Base-by-base conservation (phyloP, 208 protist species). In the Trypanosomatidae sp. region DNA sequence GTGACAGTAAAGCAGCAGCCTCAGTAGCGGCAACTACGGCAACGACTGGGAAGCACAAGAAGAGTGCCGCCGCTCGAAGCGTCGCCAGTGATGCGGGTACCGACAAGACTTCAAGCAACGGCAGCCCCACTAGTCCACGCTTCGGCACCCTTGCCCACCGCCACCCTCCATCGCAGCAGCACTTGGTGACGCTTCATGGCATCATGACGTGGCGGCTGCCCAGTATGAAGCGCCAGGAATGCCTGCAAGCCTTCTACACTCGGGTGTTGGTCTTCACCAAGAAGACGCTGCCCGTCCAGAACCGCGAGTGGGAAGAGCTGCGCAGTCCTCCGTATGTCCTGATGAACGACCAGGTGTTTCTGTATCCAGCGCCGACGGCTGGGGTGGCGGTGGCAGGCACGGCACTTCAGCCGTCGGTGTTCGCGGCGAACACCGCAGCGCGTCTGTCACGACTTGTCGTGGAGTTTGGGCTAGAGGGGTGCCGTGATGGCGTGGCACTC, bases 381-480 rank as follows among this genome's bases (percentile, higher is more conserved):
- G 28, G 19, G 52, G 36, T 53, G 41, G 15, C 12, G 36, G n/a
- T 59, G 3, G 22, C 49, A 25, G 50, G 28, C 36, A n/a, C 56
- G 3, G 65, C 25, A 7, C 65, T 43, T 33, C 44, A 59, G 41
- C 60, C 52, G 15, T 62, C 79, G 33, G 76, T 77, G 17, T 84
- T 74, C 68, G 15, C 69, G 8, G 69, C 81, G 12, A 78, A 74
- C 49, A 85, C 85, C 2, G 62, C 72, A 12, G 62, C 77, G 10
- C 80, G 83, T 3, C 74, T 93, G 13, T 71, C 81, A 33, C 82
- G 88, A 9, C 75, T 93, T 4, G 86, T 93, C 25, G 83, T 96
- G 47, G 83, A 93, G 78, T 94, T 88, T 46, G 91, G 91, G 12
- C 71, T 96, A 49, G 91, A 96, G 80, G 84, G 82, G 33, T 94